Percentiles rank a stretch among this genome's conserved stretches.
phyloP scores from a whole-genome alignment of 2,329 filamentous ascomycete genomes.

The Aspergillus sp. region DNA sequence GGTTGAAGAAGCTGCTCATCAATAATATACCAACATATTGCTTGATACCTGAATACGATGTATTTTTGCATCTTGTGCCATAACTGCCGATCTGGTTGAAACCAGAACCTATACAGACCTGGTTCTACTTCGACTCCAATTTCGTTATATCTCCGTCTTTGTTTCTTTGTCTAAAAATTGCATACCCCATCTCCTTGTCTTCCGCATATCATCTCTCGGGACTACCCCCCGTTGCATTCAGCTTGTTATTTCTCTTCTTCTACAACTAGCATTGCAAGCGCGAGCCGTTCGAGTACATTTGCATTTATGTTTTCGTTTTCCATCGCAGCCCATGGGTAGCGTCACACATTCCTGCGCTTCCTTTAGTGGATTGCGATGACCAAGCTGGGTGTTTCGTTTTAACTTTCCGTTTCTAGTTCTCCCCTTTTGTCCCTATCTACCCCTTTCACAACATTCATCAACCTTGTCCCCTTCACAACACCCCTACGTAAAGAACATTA shows the following conservation, averaged over 20 bases:
- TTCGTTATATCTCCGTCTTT: constrained; percentile 11
- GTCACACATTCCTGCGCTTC: constrained; percentile 8
- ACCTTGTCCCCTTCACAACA: neutral
- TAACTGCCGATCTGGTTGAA: constrained; percentile 17
- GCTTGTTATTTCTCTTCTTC: constrained; percentile 35
- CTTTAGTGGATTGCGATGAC: constrained; percentile 6
- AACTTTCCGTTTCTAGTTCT: constrained; percentile 4
- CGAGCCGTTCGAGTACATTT: constrained; percentile 41
- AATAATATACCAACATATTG: constrained; percentile 13
- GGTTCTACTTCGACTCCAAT: constrained; percentile 6
- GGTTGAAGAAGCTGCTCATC: constrained; percentile 6
- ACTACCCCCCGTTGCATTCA: constrained; percentile 36
- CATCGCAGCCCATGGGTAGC: constrained; percentile 16
- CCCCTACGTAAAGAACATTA: constrained; percentile 19
- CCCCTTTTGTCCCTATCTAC: constrained; percentile 4
- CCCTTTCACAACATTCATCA: constrained; percentile 1
- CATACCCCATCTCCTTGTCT: constrained; percentile 38
- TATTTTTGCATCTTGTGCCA: constrained; percentile 17
- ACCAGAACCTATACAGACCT: constrained; percentile 6
- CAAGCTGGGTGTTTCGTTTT: constrained; percentile 10
- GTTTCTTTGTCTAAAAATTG: constrained; percentile 34
- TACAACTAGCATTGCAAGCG: constrained; percentile 51
- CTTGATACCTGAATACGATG: constrained; percentile 9
- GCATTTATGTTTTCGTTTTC: constrained; percentile 23
- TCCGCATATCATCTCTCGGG: constrained; percentile 32